Conservation (phyloP, 2,329 filamentous ascomycete species). For the Achaetomium macrosporum region DNA sequence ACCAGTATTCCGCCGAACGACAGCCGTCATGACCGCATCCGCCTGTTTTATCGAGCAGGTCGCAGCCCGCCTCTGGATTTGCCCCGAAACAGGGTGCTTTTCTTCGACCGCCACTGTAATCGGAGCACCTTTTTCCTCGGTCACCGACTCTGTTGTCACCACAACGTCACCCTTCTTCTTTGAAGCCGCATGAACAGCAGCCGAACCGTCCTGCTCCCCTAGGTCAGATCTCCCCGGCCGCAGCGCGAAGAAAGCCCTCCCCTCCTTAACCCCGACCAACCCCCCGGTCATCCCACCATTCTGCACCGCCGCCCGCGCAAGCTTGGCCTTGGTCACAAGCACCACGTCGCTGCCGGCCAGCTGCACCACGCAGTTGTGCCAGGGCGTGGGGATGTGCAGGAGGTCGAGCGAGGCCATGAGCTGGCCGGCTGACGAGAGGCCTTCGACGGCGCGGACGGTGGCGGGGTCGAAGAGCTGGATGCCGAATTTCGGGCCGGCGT, state of each 20-base stretch:
- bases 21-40: constrained; percentile 1
- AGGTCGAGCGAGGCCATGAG: constrained; percentile 17
- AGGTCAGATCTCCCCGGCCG: too few species aligned
- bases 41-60: constrained; percentile 6
- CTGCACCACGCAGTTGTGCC: constrained; percentile 19
- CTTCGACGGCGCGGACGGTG: constrained; percentile 13
- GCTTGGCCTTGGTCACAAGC: constrained; percentile 18
- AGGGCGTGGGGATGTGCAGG: constrained; percentile 19
- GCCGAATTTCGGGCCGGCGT: constrained; percentile 20
- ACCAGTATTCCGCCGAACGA: constrained; percentile 9
- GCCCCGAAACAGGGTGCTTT: neutral
- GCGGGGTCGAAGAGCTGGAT: constrained; percentile 19
- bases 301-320: constrained; percentile 12
- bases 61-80: neutral
- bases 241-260: constrained; percentile 10
- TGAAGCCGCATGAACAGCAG: too few species aligned
- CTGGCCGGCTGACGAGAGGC: constrained; percentile 12
- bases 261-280: neutral
- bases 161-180: too few species aligned
- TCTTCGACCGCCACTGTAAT: neutral
- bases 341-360: constrained; percentile 12
- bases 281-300: constrained; percentile 11
- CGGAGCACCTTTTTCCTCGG: neutral
- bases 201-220: too few species aligned
- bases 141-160: too few species aligned